A percentile compares a stretch with the other conserved stretches of the same genome.
Conservation (phyloP, 2,329 filamentous ascomycete species). For the Gaeumannomyces tritici region DNA sequence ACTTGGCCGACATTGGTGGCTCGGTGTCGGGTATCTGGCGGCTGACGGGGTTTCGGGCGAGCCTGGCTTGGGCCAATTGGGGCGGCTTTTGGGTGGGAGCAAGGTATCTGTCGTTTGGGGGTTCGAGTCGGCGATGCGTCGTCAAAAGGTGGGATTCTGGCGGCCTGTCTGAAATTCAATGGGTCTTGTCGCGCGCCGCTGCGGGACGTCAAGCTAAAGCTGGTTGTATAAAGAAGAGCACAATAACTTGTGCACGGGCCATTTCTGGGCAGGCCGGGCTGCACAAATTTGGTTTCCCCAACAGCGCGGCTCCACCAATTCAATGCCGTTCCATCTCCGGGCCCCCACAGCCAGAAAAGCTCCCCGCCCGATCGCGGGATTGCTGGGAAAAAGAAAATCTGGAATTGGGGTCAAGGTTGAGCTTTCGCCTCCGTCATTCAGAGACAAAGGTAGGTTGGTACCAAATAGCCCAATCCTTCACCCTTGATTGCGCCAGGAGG, state of each 20-base stretch:
- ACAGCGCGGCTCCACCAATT: background rate
- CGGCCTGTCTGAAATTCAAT: too few relatives aligned
- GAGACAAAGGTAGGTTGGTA: background rate
- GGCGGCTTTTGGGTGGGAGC: too few relatives aligned
- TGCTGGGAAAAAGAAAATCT: background rate
- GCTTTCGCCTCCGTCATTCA: background rate
- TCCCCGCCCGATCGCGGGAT: background rate
- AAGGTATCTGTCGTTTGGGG: too few relatives aligned
- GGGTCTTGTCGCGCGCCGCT: too few relatives aligned
- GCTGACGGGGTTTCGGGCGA: background rate
- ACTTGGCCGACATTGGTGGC: constrained; percentile 74
- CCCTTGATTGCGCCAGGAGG: background rate
- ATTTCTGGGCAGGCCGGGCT: rapidly evolving
- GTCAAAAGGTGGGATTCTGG: too few relatives aligned
- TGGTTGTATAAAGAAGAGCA: too few relatives aligned
- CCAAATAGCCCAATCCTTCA: too few relatives aligned
- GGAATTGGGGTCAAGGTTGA: background rate
- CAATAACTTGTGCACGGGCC: too few relatives aligned
- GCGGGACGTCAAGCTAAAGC: too few relatives aligned
- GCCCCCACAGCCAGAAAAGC: background rate
- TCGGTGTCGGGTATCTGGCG: constrained; percentile 6
- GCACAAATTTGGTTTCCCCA: too few relatives aligned
- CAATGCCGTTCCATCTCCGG: background rate
- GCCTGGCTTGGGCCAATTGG: background rate
- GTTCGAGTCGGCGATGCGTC: too few relatives aligned